A percentile compares a stretch with the other conserved stretches of the same genome.
Evolutionary conservation across 257 asterid species (phyloP).

Genomic region (Parsonsia alboflavescens): DNA sequence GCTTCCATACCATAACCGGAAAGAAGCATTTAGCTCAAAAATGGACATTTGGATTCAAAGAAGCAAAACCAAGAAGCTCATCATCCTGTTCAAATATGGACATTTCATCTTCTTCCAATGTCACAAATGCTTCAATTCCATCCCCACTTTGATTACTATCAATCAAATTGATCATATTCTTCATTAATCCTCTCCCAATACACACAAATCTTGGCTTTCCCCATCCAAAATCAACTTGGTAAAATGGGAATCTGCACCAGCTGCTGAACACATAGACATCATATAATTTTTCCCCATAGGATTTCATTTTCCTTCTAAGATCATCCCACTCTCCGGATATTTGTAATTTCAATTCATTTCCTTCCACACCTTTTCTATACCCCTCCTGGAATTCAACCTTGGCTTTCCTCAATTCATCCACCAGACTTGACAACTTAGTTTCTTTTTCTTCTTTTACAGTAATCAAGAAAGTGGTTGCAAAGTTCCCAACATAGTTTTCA

Average conservation of each 20-base stretch:
- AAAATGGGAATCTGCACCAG: not conserved
- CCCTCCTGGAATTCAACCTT: not conserved
- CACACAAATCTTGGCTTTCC: slow-evolving; percentile 18
- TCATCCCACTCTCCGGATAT: not conserved
- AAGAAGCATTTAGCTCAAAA: no score
- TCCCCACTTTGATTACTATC: slow-evolving; percentile 10
- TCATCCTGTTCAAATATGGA: slow-evolving; percentile 1
- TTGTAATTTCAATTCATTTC: not conserved
- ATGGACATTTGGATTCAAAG: not conserved
- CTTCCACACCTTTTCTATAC: not conserved
- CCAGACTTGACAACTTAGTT: not conserved
- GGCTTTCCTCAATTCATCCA: not conserved
- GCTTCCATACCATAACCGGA: no score
- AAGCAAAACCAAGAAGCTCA: not conserved
- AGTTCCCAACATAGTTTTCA: not conserved
- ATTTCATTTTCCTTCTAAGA: no score
- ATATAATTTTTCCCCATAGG: not conserved
- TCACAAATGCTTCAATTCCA: slow-evolving; percentile 17
- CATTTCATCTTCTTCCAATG: slow-evolving; percentile 14
- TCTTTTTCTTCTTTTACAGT: not conserved
- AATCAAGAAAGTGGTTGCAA: not conserved
- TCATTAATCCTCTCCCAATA: not conserved
- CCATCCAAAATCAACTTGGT: slow-evolving; percentile 20
- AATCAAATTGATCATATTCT: slow-evolving; percentile 1
- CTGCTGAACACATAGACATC: not conserved